Conservation (phyloP, 108 stramenopile genomes). For the Discostella stelligeroides region DNA sequence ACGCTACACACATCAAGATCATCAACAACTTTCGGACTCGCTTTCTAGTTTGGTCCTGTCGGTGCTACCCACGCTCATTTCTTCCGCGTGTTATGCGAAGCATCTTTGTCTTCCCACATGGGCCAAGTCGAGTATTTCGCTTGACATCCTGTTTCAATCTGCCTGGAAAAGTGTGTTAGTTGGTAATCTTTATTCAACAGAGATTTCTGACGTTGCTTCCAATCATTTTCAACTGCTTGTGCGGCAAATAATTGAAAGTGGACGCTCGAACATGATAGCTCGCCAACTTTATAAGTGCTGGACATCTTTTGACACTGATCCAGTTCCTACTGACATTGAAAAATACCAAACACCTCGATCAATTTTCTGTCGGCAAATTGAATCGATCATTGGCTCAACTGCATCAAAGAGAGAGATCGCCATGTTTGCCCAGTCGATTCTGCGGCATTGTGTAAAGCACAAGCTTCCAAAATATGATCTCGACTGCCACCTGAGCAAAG, state of each 20-base stretch:
- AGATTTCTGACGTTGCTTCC: background rate
- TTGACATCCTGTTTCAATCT: slow-evolving; percentile 19
- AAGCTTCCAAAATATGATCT: background rate
- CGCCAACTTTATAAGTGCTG: slow-evolving; percentile 20
- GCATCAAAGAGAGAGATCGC: slow-evolving; percentile 39
- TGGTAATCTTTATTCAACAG: slow-evolving; percentile 9
- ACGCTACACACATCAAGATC: background rate
- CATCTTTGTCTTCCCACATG: slow-evolving; percentile 42
- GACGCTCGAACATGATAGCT: slow-evolving; percentile 17
- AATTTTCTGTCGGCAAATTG: slow-evolving; percentile 32
- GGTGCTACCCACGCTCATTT: slow-evolving; percentile 35
- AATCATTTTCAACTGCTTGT: slow-evolving; percentile 24
- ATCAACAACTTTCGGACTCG: slow-evolving; percentile 18
- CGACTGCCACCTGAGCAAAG: background rate
- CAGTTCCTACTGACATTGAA: background rate
- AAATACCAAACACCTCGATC: slow-evolving; percentile 17
- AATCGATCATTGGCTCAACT: slow-evolving; percentile 24
- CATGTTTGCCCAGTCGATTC: slow-evolving; percentile 20
- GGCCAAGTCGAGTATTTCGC: slow-evolving; percentile 30
- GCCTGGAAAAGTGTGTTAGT: slow-evolving; percentile 27
- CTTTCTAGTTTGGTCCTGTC: slow-evolving; percentile 18
- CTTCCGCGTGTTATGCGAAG: slow-evolving; percentile 45
- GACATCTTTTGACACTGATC: slow-evolving; percentile 3
- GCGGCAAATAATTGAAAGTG: slow-evolving; percentile 22
- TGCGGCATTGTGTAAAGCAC: slow-evolving; percentile 23